Percentiles rank a stretch among this genome's conserved stretches.
These are phyloP conservation scores for Xylaria castorea DNA, from an alignment of 495 filamentous ascomycete genomes.

Conservation along the genomic window DNA sequence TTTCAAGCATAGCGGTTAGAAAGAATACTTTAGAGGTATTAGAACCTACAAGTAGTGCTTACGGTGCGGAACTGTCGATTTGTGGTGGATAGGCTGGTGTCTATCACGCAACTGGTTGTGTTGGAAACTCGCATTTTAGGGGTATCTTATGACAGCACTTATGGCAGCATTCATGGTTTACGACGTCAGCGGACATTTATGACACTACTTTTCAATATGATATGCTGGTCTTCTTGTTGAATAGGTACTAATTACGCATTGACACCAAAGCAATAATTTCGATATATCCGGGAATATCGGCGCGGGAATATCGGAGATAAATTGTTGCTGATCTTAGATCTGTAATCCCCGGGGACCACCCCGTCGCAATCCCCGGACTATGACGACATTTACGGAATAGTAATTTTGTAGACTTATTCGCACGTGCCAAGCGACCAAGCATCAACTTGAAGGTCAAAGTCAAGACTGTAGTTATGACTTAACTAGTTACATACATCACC, in stretches of 20 bases:
- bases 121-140: slow-evolving; percentile 13
- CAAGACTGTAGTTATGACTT: no score
- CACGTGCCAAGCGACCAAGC: background rate
- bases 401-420: background rate
- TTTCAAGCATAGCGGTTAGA: background rate
- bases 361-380: background rate
- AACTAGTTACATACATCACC: no score
- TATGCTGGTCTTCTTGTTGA: background rate
- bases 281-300: slow-evolving; percentile 16
- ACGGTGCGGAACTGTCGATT: background rate
- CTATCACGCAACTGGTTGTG: background rate
- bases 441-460: background rate
- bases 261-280: background rate
- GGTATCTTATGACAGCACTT: slow-evolving; percentile 6
- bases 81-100: background rate
- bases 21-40: background rate
- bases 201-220: background rate
- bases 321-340: background rate
- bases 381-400: slow-evolving; percentile 25
- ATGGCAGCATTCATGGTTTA: slow-evolving; percentile 1
- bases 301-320: background rate
- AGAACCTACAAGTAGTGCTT: background rate
- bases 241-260: background rate
- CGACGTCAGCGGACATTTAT: slow-evolving; percentile 1
- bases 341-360: no score